These are phyloP conservation scores for Ganoderma leucocontextum DNA, from an alignment of 1,284 basidiomycete species.

Conservation along the genomic window DNA sequence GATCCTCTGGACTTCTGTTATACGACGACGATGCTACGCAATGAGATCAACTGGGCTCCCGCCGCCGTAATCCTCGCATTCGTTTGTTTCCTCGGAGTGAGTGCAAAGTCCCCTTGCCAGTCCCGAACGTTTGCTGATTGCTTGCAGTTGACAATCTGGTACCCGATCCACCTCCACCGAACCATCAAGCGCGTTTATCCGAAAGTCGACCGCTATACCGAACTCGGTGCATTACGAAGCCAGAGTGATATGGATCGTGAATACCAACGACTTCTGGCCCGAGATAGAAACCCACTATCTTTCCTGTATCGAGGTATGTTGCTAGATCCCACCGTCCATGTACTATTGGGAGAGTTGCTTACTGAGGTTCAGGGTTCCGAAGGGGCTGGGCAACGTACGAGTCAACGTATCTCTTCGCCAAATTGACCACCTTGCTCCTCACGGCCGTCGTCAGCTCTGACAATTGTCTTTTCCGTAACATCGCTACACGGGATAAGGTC, in stretches of 20 bases:
- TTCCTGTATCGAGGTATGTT: slow-evolving; percentile 75
- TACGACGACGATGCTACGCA: slow-evolving; percentile 75
- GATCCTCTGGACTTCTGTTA: slow-evolving; percentile 82
- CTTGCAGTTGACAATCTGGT: slow-evolving; percentile 74
- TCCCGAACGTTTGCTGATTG: slow-evolving; percentile 14
- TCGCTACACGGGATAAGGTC: slow-evolving; percentile 55
- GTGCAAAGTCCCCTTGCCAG: slow-evolving; percentile 29
- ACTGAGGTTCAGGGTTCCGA: slow-evolving; percentile 61
- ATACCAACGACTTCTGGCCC: slow-evolving; percentile 72
- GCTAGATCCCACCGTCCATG: not conserved
- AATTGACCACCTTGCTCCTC: slow-evolving; percentile 73
- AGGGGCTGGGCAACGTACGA: slow-evolving; percentile 73
- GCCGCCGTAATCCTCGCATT: slow-evolving; percentile 66
- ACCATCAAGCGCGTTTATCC: slow-evolving; percentile 70
- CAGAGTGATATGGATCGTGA: slow-evolving; percentile 71
- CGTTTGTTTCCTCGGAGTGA: slow-evolving; percentile 61
- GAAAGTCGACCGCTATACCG: slow-evolving; percentile 73
- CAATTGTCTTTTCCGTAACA: slow-evolving; percentile 77
- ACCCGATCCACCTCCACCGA: slow-evolving; percentile 68
- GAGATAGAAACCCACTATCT: slow-evolving; percentile 74
- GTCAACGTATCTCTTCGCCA: slow-evolving; percentile 70
- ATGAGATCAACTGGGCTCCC: slow-evolving; percentile 79
- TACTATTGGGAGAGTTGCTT: not conserved
- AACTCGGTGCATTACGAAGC: slow-evolving; percentile 70
- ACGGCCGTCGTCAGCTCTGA: slow-evolving; percentile 73